These are phyloP conservation scores for Ogataea haglerorum DNA, from an alignment of 805 yeast genomes.

Conservation along the genomic window DNA sequence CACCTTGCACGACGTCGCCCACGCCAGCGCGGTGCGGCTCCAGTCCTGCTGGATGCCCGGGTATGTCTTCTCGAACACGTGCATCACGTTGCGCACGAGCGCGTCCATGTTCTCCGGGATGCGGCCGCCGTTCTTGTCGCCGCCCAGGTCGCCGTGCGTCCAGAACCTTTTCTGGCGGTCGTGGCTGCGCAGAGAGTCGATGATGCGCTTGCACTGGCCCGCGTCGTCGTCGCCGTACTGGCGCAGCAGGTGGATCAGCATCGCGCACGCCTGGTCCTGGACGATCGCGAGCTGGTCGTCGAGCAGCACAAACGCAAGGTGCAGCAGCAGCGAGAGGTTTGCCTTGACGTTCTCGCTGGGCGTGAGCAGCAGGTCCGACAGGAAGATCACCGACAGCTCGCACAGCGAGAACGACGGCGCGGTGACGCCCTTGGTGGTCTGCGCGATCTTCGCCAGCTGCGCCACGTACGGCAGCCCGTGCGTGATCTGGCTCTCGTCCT, in stretches of 20 bases:
- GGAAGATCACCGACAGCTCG: constrained; percentile 78
- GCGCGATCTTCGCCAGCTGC: constrained; percentile 55
- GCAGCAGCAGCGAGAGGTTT: constrained; percentile 70
- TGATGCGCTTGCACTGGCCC: constrained; percentile 53
- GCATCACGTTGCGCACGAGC: constrained; percentile 60
- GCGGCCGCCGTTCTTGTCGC: constrained; percentile 72
- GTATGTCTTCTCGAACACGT: constrained; percentile 46
- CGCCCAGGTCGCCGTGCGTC: constrained; percentile 82
- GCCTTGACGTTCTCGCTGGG: constrained; percentile 60
- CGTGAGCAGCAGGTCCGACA: constrained; percentile 73
- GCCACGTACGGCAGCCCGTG: constrained; percentile 68
- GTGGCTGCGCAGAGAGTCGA: constrained; percentile 52
- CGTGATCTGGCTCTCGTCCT: constrained; percentile 10
- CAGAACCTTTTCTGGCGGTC: constrained; percentile 56
- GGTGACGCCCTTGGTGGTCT: constrained; percentile 40
- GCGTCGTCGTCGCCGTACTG: constrained; percentile 51
- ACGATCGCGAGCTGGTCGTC: constrained; percentile 86
- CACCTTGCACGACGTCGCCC: constrained; percentile 98
- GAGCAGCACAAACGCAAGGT: constrained; percentile 71
- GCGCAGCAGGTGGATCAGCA: constrained; percentile 70
- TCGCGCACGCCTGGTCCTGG: constrained; percentile 77
- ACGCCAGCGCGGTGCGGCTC: constrained; percentile 76
- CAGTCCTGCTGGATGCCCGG: constrained; percentile 70
- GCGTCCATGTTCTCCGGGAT: constrained; percentile 85
- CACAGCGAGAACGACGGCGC: constrained; percentile 79